Evolutionary conservation across 192 early-diverging fungal genomes (phyloP), one percentile per base, ranked within the genome.

Genomic region (Dissophora ornata): DNA sequence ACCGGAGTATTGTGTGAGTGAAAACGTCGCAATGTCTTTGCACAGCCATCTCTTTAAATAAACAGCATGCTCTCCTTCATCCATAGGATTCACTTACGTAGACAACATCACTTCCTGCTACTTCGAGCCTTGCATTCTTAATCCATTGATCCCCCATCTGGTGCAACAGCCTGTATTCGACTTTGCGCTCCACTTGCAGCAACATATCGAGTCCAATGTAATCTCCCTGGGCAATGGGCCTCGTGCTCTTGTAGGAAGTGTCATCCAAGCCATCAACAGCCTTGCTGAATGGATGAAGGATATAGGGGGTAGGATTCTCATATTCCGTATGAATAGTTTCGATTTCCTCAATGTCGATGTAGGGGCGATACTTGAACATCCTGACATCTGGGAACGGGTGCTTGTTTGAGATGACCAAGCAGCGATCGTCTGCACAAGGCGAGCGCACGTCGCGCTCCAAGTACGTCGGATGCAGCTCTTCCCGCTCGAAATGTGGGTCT

Each of bases 141-240:
- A 77, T 77, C 73, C 73, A 77, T 29, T 66, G 58, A 12, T 77
- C 73, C 9, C 73, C 73, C 73, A 77, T 77, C 33, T 77, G 73
- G 46, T 65, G 57, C 36, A 77, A 38, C 18, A 77, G 15, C 11
- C 59, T 54, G 59, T 41, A 77, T 42, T 77, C 73, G n/a, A 77
- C 55, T 26, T 67, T 77, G 29, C 65, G 63, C 10, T 77, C 49
- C 29, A 88, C 80, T 15, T 70, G 65, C 26, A 85, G 62, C 33
- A 88, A 41, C 67, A 88, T 67, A 69, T 88, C 86, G 36, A 88
- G 48, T 19, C 86, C 84, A 75, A 88, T 83, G 51, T 84, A 88
- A 42, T 88, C 86, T 11, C 79, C 83, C 28, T 56, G 52, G 7
- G 49, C 62, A 41, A 86, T 86, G 24, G 75, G 81, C 75, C 62